These are phyloP conservation scores for Glomus cerebriforme DNA, from an alignment of 192 early-diverging fungal species.

Conservation along the genomic window DNA sequence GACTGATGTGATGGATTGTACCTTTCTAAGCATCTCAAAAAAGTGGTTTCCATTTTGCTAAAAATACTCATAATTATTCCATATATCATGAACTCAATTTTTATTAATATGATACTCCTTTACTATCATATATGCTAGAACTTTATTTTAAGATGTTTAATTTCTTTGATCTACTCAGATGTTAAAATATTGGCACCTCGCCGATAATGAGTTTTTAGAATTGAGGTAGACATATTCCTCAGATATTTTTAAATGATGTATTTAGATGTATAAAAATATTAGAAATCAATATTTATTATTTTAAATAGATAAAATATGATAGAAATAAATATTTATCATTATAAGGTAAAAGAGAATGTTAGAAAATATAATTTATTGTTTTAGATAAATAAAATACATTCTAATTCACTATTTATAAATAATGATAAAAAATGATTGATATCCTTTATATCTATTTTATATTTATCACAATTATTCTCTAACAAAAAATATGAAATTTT, in stretches of 20 bases:
- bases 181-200: too few species aligned
- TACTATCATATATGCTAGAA: too few species aligned
- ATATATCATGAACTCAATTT: constrained; percentile 25
- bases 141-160: too few species aligned
- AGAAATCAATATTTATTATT: neutral
- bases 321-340: constrained; percentile 17
- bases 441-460: too few species aligned
- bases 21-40: neutral
- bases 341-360: neutral
- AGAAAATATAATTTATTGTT: neutral
- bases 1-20: neutral
- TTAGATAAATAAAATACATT: neutral
- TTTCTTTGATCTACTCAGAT: too few species aligned
- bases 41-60: constrained; percentile 8
- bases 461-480: neutral
- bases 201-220: too few species aligned
- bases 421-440: too few species aligned
- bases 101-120: constrained; percentile 7
- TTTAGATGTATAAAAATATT: constrained; percentile 15
- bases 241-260: constrained; percentile 13
- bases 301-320: constrained; percentile 4
- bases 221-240: too few species aligned
- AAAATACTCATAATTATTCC: neutral
- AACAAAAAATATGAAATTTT: neutral
- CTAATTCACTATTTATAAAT: neutral